phyloP scores from a whole-genome alignment of 2,329 filamentous ascomycete species.

The Helotiales sp. region DNA sequence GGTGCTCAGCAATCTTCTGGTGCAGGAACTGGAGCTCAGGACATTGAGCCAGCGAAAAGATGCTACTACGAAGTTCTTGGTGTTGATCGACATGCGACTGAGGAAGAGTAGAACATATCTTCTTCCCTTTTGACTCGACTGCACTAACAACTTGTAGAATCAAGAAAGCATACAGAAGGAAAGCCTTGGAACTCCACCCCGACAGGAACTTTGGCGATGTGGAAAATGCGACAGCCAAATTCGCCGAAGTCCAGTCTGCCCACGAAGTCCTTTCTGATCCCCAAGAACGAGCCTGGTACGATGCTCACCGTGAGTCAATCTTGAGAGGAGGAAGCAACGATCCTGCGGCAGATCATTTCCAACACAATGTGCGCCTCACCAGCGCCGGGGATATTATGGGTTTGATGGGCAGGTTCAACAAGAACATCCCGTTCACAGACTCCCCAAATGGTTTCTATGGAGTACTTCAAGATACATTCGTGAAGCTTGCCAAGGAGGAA shows the following conservation, averaged over 20 bases:
- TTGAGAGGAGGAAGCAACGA: constrained; percentile 57
- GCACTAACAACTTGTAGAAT: constrained; percentile 59
- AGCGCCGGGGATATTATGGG: constrained; percentile 79
- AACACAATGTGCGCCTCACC: constrained; percentile 75
- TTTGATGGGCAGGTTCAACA: constrained; percentile 81
- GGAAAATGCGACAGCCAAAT: constrained; percentile 80
- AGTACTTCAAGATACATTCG: constrained; percentile 76
- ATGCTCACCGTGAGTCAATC: constrained; percentile 88
- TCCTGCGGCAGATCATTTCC: constrained; percentile 56
- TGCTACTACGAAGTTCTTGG: constrained; percentile 87
- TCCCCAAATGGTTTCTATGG: constrained; percentile 84
- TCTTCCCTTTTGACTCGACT: too few relatives aligned
- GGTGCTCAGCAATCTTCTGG: constrained; percentile 40
- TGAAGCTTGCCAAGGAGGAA: constrained; percentile 81
- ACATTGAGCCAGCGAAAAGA: constrained; percentile 54
- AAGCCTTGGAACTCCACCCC: constrained; percentile 91
- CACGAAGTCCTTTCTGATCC: constrained; percentile 96
- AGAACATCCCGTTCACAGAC: constrained; percentile 79
- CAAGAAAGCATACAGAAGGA: constrained; percentile 89
- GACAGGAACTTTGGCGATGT: constrained; percentile 90
- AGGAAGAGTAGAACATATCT: constrained; percentile 70
- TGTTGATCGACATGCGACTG: constrained; percentile 72
- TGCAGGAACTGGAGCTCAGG: constrained; percentile 17
- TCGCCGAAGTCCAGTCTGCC: constrained; percentile 90
- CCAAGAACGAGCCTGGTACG: constrained; percentile 97